Percentiles rank a stretch among this genome's conserved stretches.
Conservation (phyloP, 2,329 filamentous ascomycete genomes). For the Colletotrichum camelliae region DNA sequence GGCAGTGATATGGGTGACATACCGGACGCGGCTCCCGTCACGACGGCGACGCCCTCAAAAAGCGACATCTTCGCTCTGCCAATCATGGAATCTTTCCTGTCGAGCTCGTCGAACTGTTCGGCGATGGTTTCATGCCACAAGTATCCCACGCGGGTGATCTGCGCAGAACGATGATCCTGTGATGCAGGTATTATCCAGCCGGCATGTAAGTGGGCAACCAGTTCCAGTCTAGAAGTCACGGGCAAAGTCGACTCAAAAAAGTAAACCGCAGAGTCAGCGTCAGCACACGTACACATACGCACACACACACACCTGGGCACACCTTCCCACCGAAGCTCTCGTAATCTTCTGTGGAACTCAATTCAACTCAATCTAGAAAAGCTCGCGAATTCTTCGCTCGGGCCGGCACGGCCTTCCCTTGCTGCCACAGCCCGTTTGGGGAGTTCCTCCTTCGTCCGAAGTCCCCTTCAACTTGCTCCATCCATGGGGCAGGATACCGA, state of each 20-base stretch:
- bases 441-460: constrained; percentile 1
- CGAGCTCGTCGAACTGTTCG: neutral
- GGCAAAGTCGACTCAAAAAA: neutral
- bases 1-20: neutral
- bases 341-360: neutral
- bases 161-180: neutral
- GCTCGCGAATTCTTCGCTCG: neutral
- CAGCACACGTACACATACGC: neutral
- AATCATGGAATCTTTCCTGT: neutral
- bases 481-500: neutral
- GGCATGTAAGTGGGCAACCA: neutral
- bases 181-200: neutral
- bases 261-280: neutral
- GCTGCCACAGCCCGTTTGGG: neutral
- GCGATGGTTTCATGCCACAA: neutral
- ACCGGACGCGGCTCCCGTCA: constrained; percentile 38
- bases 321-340: neutral
- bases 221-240: neutral
- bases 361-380: neutral
- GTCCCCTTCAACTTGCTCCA: neutral
- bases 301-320: neutral
- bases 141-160: neutral
- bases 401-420: neutral
- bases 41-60: constrained; percentile 34
- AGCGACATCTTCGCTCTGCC: constrained; percentile 24